Evolutionary conservation across 1,284 basidiomycete species (phyloP), one percentile per base, ranked within the genome.

Genomic region (Malassezia psittaci): DNA sequence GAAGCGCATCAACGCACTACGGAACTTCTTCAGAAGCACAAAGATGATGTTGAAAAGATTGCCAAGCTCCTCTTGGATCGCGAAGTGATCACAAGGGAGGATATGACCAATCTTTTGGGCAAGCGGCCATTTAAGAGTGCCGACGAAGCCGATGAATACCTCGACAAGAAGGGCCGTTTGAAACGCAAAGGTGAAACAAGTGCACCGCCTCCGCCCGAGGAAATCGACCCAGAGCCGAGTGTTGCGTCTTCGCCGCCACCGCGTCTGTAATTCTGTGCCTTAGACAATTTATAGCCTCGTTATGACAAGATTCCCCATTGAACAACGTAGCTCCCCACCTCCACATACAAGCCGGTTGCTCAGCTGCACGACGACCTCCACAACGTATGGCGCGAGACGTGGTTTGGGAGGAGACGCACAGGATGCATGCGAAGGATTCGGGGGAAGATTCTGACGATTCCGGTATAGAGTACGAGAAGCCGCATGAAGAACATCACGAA

Each of bases 1-100:
- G 81, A 82, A 56, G 90, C 90, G 1, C 90, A 98, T 75, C 78
- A 82, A 62, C 83, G 91, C 51, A 96, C 91, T 40, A 86, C 82
- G 18, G 81, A 86, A 46, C 80, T 98, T 11, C 78, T 98, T 54
- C 87, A 81, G 1, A 81, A 86, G 64, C 87, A 94, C 76, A 83
- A 83, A 62, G 85, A 81, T 19, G 86, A 91, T 61, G 90, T 98
- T 1, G 89, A 96, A 77, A 93, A 91, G 78, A 88, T 99, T 12
- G 93, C 93, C 0, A 79, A 87, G 76, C 77, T 89, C 37, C 79
- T 99, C 42, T 79, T 99, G 16, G 83, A 90, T 76, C 93, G 90
- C 78, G 93, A 99, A 77, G 88, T 96, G 21, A 85, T 99, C 59
- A 93, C 88, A 45, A 83, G 90, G 39, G 86, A 88, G 80, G 87